Conservation (phyloP, 2,329 filamentous ascomycete species). For the Cladophialophora immunda region DNA sequence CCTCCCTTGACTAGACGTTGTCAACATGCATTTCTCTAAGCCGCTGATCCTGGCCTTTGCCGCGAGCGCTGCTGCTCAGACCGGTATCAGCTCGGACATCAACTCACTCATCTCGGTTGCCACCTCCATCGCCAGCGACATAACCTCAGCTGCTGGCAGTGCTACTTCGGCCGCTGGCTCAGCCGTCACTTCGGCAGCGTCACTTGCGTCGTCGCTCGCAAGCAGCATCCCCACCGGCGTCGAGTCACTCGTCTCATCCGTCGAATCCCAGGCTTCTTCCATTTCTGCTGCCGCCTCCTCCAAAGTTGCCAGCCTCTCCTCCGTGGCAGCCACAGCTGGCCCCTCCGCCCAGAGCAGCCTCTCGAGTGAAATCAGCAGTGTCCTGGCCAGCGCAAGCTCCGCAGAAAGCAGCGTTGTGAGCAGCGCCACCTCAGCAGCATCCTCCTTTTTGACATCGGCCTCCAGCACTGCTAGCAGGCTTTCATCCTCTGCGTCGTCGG, state of each 20-base stretch:
- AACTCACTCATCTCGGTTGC: constrained; percentile 27
- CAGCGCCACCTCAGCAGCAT: constrained; percentile 23
- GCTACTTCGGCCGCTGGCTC: constrained; percentile 22
- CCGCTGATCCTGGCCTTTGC: constrained; percentile 32
- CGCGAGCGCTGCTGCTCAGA: constrained; percentile 26
- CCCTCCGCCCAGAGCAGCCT: constrained; percentile 30
- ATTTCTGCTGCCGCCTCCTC: constrained; percentile 25
- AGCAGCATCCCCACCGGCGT: constrained; percentile 18
- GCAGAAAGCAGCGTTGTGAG: constrained; percentile 22
- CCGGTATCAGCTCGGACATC: constrained; percentile 26
- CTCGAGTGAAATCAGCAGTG: constrained; percentile 32
- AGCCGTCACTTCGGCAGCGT: constrained; percentile 22
- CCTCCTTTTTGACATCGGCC: constrained; percentile 24
- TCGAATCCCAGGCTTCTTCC: constrained; percentile 24
- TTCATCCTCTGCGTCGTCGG: constrained; percentile 21
- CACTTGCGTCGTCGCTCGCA: constrained; percentile 30
- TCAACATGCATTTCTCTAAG: constrained; percentile 37
- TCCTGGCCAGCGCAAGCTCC: constrained; percentile 28
- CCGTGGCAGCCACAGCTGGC: constrained; percentile 29
- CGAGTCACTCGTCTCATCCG: constrained; percentile 26
- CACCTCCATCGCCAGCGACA: constrained; percentile 24
- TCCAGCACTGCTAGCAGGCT: constrained; percentile 19
- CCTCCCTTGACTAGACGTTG: not conserved
- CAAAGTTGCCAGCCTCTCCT: constrained; percentile 28
- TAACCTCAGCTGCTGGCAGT: constrained; percentile 19